These are phyloP conservation scores for Paramecium caudatum DNA, from an alignment of 73 alveolate species.

Conservation along the genomic window DNA sequence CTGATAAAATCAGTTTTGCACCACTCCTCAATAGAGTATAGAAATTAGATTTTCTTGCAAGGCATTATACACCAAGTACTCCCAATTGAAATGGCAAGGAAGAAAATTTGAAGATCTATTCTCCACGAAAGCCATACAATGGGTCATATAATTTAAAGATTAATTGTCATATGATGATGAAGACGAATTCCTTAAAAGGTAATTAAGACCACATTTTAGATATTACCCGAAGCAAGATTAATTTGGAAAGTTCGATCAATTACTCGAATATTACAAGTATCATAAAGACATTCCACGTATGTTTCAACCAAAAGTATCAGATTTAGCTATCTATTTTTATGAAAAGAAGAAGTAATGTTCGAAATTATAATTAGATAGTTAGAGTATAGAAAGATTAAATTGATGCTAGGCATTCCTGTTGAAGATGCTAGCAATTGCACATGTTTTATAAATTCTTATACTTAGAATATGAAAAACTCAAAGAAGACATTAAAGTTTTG, in stretches of 20 bases:
- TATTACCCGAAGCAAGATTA: constrained; percentile 61
- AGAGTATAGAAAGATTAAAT: constrained; percentile 37
- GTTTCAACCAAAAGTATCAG: constrained; percentile 60
- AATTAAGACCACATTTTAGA: not conserved
- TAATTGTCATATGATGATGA: constrained; percentile 59
- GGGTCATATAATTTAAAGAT: constrained; percentile 68
- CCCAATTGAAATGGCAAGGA: constrained; percentile 4
- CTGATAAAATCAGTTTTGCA: constrained; percentile 53
- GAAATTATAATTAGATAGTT: not conserved
- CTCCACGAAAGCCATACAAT: not conserved
- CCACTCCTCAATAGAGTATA: constrained; percentile 55
- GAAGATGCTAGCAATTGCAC: constrained; percentile 26
- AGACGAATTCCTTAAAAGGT: constrained; percentile 76
- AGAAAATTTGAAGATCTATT: constrained; percentile 51
- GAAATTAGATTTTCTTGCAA: not conserved
- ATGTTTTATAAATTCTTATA: not conserved
- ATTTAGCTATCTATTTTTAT: constrained; percentile 55
- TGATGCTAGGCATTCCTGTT: constrained; percentile 61
- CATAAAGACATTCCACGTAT: constrained; percentile 75
- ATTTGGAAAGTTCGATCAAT: constrained; percentile 26
- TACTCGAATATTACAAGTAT: constrained; percentile 73
- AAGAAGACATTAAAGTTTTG: constrained; percentile 43
- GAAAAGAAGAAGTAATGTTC: constrained; percentile 60
- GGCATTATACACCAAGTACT: constrained; percentile 64
- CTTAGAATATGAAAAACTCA: constrained; percentile 22